Evolutionary conservation across 2,329 filamentous ascomycete species (phyloP), one percentile per base, ranked within the genome.

Genomic region (Ascocoryne sarcoides): DNA sequence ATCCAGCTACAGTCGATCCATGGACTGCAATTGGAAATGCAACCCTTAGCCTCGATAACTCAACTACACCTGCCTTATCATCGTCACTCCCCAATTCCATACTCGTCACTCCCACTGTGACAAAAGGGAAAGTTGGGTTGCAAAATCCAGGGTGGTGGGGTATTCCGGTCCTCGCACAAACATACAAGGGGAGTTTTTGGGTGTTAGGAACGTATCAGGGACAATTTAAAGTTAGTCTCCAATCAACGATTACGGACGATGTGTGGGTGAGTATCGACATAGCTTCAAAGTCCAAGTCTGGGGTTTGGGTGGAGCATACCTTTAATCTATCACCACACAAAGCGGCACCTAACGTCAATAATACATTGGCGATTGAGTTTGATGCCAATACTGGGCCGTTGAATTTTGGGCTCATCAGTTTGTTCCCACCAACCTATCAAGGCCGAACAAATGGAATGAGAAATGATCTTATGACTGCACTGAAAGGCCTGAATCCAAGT

Each of bases 341-440:
- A 16, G 46, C 48, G 3, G 53, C 54, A 10, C 35, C 42, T 10
- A 47, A 56, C 26, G 40, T 60, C 43, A 76, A 77, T 49, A 78
- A 78, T 50, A 71, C 68, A 0, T 75, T 78, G 45, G 62, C 64
- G 0, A 60, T 79, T 5, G 70, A 68, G 1, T 78, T 75, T 46
- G 67, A 76, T 39, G 57, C 65, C 18, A 53, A 47, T 4, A 41
- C 67, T 55, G 59, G 59, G 15, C 47, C 56, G 16, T 60, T 78
- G 1, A 67, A 76, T 54, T 76, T 79, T 41, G 73, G 73, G 51
- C 54, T 79, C 15, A 71, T 79, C 53, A 75, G 70, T 42, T 52
- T 79, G 10, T 79, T 79, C 59, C 75, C 74, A 2, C 71, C 72
- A 1, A 79, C 75, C 0, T 79, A 71, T 57, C 77, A 77, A 47